phyloP scores from a whole-genome alignment of 768 basidiomycete genomes.

The Tephrocybe sp. region DNA sequence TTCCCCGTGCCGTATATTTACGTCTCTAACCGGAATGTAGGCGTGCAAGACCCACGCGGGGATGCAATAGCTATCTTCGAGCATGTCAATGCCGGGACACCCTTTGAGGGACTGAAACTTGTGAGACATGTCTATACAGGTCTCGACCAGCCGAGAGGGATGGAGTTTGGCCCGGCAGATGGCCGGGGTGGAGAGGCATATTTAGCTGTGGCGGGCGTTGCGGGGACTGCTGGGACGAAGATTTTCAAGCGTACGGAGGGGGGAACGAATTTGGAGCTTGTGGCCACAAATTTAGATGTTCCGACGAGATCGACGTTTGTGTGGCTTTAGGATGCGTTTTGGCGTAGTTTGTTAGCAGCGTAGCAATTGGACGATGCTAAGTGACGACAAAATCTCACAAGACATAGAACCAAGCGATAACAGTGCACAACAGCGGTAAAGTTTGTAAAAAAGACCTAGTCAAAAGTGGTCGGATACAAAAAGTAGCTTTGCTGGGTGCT shows the following conservation, averaged over 20 bases:
- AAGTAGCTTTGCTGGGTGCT: no score
- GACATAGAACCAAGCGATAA: no score
- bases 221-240: slow-evolving; percentile 51
- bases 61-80: slow-evolving; percentile 67
- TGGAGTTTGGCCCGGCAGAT: slow-evolving; percentile 51
- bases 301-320: slow-evolving; percentile 53
- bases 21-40: slow-evolving; percentile 63
- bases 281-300: slow-evolving; percentile 49
- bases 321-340: slow-evolving; percentile 31
- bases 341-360: no score
- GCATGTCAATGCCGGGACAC: slow-evolving; percentile 23
- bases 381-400: no score
- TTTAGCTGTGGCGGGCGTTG: slow-evolving; percentile 49
- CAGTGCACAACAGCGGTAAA: no score
- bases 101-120: slow-evolving; percentile 26
- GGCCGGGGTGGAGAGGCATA: slow-evolving; percentile 49
- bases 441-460: no score
- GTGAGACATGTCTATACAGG: slow-evolving; percentile 58
- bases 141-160: slow-evolving; percentile 61
- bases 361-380: background rate
- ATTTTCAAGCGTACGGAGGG: slow-evolving; percentile 50
- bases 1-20: slow-evolving; percentile 61
- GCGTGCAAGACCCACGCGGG: slow-evolving; percentile 43
- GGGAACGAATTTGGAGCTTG: slow-evolving; percentile 46
- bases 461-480: no score